Conservation (phyloP, 177 flowering plant species). For the Vitis hybrid region DNA sequence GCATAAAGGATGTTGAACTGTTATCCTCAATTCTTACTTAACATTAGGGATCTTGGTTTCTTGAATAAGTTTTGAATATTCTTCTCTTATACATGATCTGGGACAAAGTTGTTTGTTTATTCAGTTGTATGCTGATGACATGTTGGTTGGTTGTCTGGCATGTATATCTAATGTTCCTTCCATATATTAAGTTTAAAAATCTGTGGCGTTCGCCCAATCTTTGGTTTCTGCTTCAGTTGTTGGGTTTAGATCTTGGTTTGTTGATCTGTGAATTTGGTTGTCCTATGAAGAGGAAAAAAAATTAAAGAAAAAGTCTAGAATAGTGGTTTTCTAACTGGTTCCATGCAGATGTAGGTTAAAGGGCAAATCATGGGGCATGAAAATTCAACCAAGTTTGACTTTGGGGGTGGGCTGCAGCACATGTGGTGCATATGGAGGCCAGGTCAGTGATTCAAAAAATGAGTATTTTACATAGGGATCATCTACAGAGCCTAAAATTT, state of each 20-base stretch:
- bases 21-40: background rate
- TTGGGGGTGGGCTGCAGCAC: background rate
- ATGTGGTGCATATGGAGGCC: background rate
- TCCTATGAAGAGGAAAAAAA: background rate
- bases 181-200: too few relatives aligned
- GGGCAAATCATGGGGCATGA: background rate
- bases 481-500: slow-evolving; percentile 2
- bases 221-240: slow-evolving; percentile 11
- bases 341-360: background rate
- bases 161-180: background rate
- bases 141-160: background rate
- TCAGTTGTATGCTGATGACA: background rate
- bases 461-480: background rate
- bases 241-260: slow-evolving; percentile 17
- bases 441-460: too few relatives aligned
- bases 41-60: background rate
- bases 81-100: background rate
- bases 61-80: background rate
- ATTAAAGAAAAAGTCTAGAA: background rate
- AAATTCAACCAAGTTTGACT: background rate
- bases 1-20: background rate
- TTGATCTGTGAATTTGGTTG: slow-evolving; percentile 22
- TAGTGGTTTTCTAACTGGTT: background rate
- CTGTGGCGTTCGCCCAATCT: background rate
- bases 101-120: background rate